Conservation (phyloP, 2,329 filamentous ascomycete species). For the Diaporthe vaccinii region DNA sequence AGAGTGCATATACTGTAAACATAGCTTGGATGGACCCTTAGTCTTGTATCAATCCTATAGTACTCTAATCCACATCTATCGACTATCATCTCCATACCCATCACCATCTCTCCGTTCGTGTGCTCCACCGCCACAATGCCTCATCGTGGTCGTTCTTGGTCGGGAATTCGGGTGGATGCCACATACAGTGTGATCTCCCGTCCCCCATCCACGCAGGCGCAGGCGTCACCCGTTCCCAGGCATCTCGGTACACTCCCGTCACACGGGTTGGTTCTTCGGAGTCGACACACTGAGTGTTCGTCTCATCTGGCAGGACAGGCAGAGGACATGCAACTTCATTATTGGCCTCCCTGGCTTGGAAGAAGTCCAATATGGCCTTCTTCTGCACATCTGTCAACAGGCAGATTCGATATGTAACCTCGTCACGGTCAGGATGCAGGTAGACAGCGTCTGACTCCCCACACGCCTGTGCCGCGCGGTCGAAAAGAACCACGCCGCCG, state of each 20-base stretch:
- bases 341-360: neutral
- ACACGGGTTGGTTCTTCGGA: neutral
- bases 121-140: neutral
- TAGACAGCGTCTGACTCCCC: slow-evolving; percentile 39
- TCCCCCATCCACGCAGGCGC: neutral
- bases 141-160: slow-evolving; percentile 3
- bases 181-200: neutral
- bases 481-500: neutral
- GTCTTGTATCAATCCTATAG: too few relatives aligned
- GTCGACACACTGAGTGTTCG: neutral
- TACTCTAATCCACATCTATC: too few relatives aligned
- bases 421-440: slow-evolving; percentile 42
- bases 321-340: neutral
- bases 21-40: too few relatives aligned
- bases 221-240: neutral
- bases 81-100: neutral
- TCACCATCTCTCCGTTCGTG: neutral
- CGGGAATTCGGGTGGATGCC: neutral
- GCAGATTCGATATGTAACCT: slow-evolving; percentile 45
- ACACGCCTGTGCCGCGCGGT: neutral
- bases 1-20: too few relatives aligned
- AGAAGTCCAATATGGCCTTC: neutral
- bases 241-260: neutral
- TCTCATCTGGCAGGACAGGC: slow-evolving; percentile 2
- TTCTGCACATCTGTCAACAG: slow-evolving; percentile 45